phyloP scores from a whole-genome alignment of 805 yeast genomes.

The Starmerella floricola region DNA sequence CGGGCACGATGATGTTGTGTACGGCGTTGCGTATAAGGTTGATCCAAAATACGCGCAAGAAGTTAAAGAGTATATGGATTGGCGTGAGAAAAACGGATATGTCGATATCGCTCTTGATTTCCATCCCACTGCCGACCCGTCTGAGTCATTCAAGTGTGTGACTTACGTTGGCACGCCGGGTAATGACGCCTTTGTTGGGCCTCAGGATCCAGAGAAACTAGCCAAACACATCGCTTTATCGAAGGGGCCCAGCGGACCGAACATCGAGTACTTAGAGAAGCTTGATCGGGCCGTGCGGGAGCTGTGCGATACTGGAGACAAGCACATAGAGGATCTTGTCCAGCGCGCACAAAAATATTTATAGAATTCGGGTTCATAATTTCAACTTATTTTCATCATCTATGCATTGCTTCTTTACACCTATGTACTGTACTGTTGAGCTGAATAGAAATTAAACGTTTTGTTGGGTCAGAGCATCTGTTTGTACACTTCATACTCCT shows the following conservation, averaged over 20 bases:
- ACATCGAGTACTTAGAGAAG: constrained; percentile 53
- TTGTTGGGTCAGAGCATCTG: constrained; percentile 1
- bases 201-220: constrained; percentile 48
- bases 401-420: too few species aligned
- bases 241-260: constrained; percentile 72
- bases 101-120: constrained; percentile 56
- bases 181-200: constrained; percentile 76
- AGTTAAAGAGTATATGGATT: constrained; percentile 59
- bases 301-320: constrained; percentile 33
- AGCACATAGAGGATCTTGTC: constrained; percentile 34
- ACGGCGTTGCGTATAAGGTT: constrained; percentile 79
- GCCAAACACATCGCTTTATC: constrained; percentile 47
- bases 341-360: constrained; percentile 25
- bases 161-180: constrained; percentile 77
- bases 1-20: constrained; percentile 33
- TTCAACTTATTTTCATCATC: too few species aligned
- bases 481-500: constrained; percentile 21
- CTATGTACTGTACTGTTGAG: too few species aligned
- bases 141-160: constrained; percentile 37
- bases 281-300: constrained; percentile 40
- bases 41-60: constrained; percentile 48
- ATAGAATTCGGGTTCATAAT: too few species aligned
- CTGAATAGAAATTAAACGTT: too few species aligned
- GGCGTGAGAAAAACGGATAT: constrained; percentile 84
- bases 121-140: constrained; percentile 32